Evolutionary conservation across 1,139 yeast genomes (phyloP).

Genomic region (Chernovozyma aurita): DNA sequence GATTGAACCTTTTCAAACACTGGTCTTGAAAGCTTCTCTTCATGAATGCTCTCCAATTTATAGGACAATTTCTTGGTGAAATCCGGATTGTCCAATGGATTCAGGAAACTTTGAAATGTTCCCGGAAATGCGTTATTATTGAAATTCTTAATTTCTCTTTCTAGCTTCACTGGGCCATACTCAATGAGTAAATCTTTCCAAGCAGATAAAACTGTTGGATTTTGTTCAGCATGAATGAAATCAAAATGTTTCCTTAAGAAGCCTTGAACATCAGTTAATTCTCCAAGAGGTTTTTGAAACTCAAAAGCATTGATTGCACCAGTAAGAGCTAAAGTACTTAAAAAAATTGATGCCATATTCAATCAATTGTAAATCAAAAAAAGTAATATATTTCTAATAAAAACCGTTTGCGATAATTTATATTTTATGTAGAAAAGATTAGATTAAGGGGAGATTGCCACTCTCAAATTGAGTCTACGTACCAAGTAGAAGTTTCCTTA

Average conservation of each 20-base stretch:
- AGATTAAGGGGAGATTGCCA: too few species aligned
- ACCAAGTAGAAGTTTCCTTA: too few species aligned
- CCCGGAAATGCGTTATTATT: slow-evolving; percentile 5
- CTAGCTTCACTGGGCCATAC: slow-evolving; percentile 3
- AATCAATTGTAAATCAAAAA: too few species aligned
- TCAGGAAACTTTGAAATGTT: slow-evolving; percentile 4
- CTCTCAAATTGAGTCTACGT: too few species aligned
- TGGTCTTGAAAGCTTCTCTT: not conserved
- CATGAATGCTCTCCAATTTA: not conserved
- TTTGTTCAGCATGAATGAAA: not conserved
- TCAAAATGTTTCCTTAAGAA: slow-evolving; percentile 1
- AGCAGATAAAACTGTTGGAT: not conserved
- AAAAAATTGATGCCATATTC: too few species aligned
- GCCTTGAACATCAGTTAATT: not conserved
- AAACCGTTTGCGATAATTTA: too few species aligned
- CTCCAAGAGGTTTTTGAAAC: not conserved
- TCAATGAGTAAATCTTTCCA: slow-evolving; percentile 5
- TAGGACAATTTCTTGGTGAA: not conserved
- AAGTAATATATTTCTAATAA: too few species aligned
- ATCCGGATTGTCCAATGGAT: not conserved
- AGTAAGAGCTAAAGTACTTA: not conserved
- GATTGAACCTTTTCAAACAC: not conserved
- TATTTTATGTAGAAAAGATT: too few species aligned
- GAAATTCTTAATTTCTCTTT: slow-evolving; percentile 3
- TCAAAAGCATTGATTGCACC: not conserved